phyloP scores from a whole-genome alignment of 805 yeast genomes.

The Blastobotrys terrestris region DNA sequence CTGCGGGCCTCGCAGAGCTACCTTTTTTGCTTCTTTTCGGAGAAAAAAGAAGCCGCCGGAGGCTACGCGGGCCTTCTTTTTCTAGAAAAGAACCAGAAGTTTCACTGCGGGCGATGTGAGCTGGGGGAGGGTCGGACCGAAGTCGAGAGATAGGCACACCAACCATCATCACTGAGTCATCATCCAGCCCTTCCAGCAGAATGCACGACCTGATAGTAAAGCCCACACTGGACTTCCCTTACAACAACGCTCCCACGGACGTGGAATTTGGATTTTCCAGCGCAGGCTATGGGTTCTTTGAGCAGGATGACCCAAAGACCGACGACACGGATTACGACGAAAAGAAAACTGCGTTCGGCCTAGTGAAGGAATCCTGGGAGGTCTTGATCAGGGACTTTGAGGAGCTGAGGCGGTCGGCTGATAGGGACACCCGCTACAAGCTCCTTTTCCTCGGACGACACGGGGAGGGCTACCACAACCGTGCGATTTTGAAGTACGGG shows the following conservation, averaged over 20 bases:
- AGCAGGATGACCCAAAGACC: slow-evolving; percentile 39
- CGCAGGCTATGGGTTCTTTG: slow-evolving; percentile 35
- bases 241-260: neutral
- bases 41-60: too few species aligned
- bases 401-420: slow-evolving; percentile 28
- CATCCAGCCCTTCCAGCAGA: too few species aligned
- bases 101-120: too few species aligned
- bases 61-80: too few species aligned
- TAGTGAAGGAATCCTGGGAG: slow-evolving; percentile 32
- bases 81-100: too few species aligned
- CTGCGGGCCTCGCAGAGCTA: too few species aligned
- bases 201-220: neutral
- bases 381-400: slow-evolving; percentile 28
- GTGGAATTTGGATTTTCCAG: slow-evolving; percentile 18
- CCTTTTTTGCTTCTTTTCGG: too few species aligned
- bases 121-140: neutral
- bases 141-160: neutral
- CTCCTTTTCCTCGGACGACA: slow-evolving; percentile 45
- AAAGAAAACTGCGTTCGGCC: slow-evolving; percentile 39
- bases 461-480: slow-evolving; percentile 50
- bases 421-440: slow-evolving; percentile 34
- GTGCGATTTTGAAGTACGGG: slow-evolving; percentile 42
- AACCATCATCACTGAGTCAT: too few species aligned
- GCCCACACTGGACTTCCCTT: neutral
- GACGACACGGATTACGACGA: slow-evolving; percentile 40